A percentile compares a stretch with the other conserved stretches of the same genome.
Conservation (phyloP, 2,329 filamentous ascomycete species). For the Aspergillus transmontanensis region DNA sequence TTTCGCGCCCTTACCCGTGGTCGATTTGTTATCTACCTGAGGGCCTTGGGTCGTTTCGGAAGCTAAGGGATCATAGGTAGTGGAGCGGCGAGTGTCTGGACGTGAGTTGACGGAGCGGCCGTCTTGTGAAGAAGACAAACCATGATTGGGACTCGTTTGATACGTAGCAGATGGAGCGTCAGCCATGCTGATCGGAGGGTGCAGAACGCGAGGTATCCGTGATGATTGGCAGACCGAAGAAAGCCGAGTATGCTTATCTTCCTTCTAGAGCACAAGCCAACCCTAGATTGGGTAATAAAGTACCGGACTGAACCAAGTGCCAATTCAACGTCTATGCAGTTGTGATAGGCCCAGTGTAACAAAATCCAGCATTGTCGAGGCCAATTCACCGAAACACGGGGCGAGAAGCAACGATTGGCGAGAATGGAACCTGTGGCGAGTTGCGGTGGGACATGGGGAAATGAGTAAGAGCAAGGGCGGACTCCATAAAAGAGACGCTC, state of each 20-base stretch:
- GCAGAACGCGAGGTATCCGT: neutral
- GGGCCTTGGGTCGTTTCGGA: slow-evolving; percentile 21
- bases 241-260: slow-evolving; percentile 2
- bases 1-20: slow-evolving; percentile 29
- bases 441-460: slow-evolving; percentile 21
- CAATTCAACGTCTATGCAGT: slow-evolving; percentile 11
- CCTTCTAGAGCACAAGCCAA: neutral
- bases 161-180: slow-evolving; percentile 19
- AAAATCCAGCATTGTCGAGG: slow-evolving; percentile 17
- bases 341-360: slow-evolving; percentile 3
- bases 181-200: slow-evolving; percentile 17
- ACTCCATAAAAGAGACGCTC: slow-evolving; percentile 6
- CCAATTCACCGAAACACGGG: slow-evolving; percentile 19
- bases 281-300: neutral
- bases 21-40: slow-evolving; percentile 22
- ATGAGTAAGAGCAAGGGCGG: neutral
- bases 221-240: slow-evolving; percentile 1
- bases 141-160: slow-evolving; percentile 14
- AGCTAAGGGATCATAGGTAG: slow-evolving; percentile 4
- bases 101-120: slow-evolving; percentile 11
- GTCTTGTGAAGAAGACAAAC: slow-evolving; percentile 8
- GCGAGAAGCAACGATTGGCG: slow-evolving; percentile 5
- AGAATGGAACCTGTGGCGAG: slow-evolving; percentile 19
- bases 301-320: neutral
- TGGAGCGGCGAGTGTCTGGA: slow-evolving; percentile 5